These are phyloP conservation scores for Diplosphaera chodatii DNA, from an alignment of 139 green algal genomes.

Conservation along the genomic window DNA sequence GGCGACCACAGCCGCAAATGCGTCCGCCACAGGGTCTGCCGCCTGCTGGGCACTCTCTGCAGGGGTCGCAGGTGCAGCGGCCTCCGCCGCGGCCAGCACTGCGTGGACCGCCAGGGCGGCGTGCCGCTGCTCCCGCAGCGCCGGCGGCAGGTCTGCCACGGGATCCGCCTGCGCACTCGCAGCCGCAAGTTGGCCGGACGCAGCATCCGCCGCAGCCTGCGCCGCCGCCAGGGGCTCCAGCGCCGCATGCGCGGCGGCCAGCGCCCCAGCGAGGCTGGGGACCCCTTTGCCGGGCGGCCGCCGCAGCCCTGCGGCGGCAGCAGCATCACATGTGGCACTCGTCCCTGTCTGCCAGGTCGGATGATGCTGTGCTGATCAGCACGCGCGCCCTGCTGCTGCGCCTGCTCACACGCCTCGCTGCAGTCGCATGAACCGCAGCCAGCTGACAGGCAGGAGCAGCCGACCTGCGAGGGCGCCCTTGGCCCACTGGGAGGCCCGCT, in stretches of 20 bases:
- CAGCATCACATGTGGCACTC: too few species aligned
- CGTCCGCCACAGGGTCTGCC: neutral
- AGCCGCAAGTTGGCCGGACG: neutral
- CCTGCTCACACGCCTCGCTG: too few species aligned
- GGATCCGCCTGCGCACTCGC: too few species aligned
- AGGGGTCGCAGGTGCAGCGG: neutral
- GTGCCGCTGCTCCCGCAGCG: neutral
- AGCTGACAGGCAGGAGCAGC: too few species aligned
- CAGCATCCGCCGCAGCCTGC: neutral
- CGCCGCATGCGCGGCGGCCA: neutral
- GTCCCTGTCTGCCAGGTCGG: too few species aligned
- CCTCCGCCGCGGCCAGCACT: neutral
- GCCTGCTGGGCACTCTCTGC: neutral
- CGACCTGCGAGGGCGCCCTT: neutral
- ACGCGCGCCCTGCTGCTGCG: too few species aligned
- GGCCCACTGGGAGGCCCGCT: neutral
- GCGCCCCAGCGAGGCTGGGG: neutral
- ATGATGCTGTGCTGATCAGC: too few species aligned
- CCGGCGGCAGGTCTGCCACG: neutral
- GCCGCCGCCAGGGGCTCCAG: neutral
- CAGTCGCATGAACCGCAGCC: too few species aligned
- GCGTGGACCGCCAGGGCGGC: neutral
- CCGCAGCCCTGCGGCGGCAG: neutral
- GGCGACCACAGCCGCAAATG: neutral
- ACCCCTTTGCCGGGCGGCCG: too few species aligned